A percentile compares a stretch with the other conserved stretches of the same genome.
Evolutionary conservation across 495 filamentous ascomycete species (phyloP).

Genomic region (Tuber indicum): DNA sequence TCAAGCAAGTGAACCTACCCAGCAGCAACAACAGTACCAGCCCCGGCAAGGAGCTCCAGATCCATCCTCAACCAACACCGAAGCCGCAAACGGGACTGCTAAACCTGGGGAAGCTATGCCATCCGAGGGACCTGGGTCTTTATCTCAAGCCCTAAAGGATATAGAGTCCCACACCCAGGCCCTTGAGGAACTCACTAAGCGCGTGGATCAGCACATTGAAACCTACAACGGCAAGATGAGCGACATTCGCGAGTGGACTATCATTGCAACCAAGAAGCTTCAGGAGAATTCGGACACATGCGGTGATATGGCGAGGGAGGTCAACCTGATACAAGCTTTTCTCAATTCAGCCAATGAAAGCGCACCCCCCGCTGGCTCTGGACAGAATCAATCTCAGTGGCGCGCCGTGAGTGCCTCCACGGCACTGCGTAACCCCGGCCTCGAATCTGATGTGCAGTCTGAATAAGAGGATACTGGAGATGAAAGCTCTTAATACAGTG

Average conservation of each 20-base stretch:
- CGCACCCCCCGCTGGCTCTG: background rate
- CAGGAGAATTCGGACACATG: constrained; percentile 14
- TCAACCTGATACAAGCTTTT: constrained; percentile 12
- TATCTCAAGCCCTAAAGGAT: constrained; percentile 11
- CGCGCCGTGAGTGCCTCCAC: background rate
- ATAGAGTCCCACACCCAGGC: constrained; percentile 16
- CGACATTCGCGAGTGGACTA: constrained; percentile 33
- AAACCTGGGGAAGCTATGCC: constrained; percentile 7
- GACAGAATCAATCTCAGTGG: background rate
- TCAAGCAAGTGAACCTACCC: background rate
- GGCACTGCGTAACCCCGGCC: background rate
- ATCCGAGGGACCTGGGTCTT: constrained; percentile 18
- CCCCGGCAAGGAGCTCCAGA: background rate
- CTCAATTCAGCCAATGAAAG: background rate
- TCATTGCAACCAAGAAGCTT: constrained; percentile 23
- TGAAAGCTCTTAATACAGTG: background rate
- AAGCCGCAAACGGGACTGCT: constrained; percentile 20
- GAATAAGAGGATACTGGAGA: background rate
- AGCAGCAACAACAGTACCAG: background rate
- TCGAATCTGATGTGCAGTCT: background rate
- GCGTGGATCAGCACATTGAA: constrained; percentile 20
- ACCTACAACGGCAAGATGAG: constrained; percentile 26
- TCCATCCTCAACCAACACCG: constrained; percentile 10
- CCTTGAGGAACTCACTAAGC: constrained; percentile 16
- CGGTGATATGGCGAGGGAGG: constrained; percentile 11